A percentile compares a stretch with the other conserved stretches of the same genome.
phyloP scores from a whole-genome alignment of 2,329 filamentous ascomycete genomes.

The Beauveria australis region DNA sequence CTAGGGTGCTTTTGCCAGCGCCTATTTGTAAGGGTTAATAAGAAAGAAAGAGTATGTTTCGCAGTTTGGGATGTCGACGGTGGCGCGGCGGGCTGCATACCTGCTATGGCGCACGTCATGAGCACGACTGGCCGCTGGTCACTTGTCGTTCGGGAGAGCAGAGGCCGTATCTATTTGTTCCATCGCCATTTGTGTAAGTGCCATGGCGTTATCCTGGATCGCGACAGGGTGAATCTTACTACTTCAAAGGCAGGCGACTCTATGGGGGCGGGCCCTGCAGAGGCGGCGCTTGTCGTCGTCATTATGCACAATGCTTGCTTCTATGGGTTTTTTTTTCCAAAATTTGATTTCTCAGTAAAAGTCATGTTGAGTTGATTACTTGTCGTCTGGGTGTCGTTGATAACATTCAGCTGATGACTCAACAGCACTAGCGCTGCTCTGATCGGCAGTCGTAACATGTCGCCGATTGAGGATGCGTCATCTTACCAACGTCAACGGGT shows the following conservation, averaged over 20 bases:
- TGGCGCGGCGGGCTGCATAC: background rate
- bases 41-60: no score
- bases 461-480: background rate
- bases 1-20: slow-evolving; percentile 10
- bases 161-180: slow-evolving; percentile 1
- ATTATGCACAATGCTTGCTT: background rate
- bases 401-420: background rate
- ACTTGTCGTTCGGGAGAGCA: background rate
- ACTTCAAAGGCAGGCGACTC: slow-evolving; percentile 1
- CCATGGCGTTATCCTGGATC: background rate
- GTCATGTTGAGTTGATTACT: background rate
- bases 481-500: background rate
- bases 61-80: no score
- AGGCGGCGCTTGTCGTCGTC: background rate
- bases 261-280: background rate
- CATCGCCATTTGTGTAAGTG: background rate
- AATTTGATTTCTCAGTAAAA: background rate
- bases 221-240: background rate
- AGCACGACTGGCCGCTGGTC: slow-evolving; percentile 1
- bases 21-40: background rate
- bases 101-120: slow-evolving; percentile 11
- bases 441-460: background rate
- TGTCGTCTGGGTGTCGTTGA: background rate
- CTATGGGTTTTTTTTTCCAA: background rate
- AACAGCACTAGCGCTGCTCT: background rate